These are phyloP conservation scores for Straminergon stramineum DNA, from an alignment of 225 moss, liverwort and hornwort genomes.

Conservation along the genomic window DNA sequence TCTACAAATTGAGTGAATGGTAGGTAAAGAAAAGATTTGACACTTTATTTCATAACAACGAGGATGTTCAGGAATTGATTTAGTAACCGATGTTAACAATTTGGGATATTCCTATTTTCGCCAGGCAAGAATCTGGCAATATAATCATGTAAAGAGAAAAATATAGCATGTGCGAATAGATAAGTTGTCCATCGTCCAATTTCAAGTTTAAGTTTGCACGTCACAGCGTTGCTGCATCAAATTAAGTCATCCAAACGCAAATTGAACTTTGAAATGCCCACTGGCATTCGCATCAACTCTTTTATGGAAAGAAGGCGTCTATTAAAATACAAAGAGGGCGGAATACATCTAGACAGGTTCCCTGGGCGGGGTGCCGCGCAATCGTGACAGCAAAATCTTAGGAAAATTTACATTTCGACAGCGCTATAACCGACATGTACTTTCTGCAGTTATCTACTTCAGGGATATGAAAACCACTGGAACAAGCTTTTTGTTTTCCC, in stretches of 20 bases:
- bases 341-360: neutral
- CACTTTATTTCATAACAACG: neutral
- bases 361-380: neutral
- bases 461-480: neutral
- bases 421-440: neutral
- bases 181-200: accelerated
- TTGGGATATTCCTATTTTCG: neutral
- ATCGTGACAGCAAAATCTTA: neutral
- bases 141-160: neutral
- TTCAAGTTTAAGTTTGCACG: no score
- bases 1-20: neutral
- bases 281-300: no score
- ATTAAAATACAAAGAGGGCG: neutral
- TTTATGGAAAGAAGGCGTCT: no score
- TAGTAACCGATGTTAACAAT: neutral
- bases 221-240: no score
- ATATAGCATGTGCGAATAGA: neutral
- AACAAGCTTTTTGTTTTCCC: neutral
- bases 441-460: neutral
- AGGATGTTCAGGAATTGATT: no score
- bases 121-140: no score
- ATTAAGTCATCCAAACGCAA: neutral
- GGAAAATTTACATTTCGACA: no score
- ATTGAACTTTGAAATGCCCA: neutral
- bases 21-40: accelerated